A percentile compares a stretch with the other conserved stretches of the same genome.
phyloP scores from a whole-genome alignment of 2,329 filamentous ascomycete species.

The Xylaria sp. region DNA sequence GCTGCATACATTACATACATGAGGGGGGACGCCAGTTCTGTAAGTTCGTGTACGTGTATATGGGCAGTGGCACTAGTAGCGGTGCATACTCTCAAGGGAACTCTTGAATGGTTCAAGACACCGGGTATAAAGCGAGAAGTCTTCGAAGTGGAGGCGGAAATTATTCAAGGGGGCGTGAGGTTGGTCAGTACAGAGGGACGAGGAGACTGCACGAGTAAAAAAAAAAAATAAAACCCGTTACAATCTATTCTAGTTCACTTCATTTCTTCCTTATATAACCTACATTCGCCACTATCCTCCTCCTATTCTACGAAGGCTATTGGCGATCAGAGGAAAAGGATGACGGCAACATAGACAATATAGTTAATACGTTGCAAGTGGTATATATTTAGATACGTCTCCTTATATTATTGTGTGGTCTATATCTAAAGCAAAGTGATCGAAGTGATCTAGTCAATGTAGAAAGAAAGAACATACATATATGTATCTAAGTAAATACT shows the following conservation, averaged over 20 bases:
- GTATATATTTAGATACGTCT: too few species aligned
- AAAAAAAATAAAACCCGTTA: neutral
- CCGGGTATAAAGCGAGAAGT: neutral
- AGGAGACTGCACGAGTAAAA: neutral
- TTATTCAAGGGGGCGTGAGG: neutral
- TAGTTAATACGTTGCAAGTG: too few species aligned
- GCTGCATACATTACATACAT: conserved; percentile 25
- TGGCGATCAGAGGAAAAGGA: too few species aligned
- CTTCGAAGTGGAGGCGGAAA: neutral
- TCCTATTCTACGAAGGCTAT: neutral
- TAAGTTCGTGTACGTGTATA: conserved; percentile 27
- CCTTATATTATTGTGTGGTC: too few species aligned
- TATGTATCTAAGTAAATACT: too few species aligned
- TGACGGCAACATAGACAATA: too few species aligned
- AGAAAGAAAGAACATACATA: too few species aligned
- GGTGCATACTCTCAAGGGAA: neutral
- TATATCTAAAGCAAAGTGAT: too few species aligned
- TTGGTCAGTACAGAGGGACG: neutral
- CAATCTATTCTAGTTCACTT: neutral
- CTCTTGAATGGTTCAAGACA: conserved; percentile 5
- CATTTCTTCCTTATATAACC: neutral
- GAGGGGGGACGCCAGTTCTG: conserved; percentile 13
- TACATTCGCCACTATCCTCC: neutral
- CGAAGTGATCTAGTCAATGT: too few species aligned
- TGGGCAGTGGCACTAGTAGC: conserved; percentile 1